Evolutionary conservation across 257 asterid species (phyloP), one percentile per base, ranked within the genome.

Genomic region (Solanum sitiens): DNA sequence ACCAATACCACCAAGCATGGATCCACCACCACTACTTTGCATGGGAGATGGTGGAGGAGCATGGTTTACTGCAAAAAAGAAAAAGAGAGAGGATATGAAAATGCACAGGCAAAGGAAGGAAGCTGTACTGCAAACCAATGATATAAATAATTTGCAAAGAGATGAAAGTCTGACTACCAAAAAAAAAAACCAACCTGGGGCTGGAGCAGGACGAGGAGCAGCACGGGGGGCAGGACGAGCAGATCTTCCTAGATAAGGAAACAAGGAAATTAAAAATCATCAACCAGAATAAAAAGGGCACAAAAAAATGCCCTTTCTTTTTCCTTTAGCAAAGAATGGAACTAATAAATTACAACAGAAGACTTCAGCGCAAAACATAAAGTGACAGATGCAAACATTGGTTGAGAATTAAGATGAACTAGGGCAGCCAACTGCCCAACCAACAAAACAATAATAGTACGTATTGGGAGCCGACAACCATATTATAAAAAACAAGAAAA

Each of bases 31-130:
- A 88, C 93, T 59, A 77, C 92, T 83, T 88, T 94, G 97, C 86
- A 42, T 92, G n/a, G 95, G 93, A 71, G 97, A 93, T 47, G 99
- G 98, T 80, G 97, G 96, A 86, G 99, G 97, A 86, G 83, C 83
- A 86, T 27, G 71, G 68, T 86, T 37, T 25, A 45, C 87, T 86
- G 83, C 79, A 39, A 79, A 47, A 42, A 18, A 53, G 63, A 53
- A 21, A 65, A 27, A 20, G 65, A 70, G 44, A 86, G 21, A 63
- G 77, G 35, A n/a, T 23, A 63, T 77, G 84, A 77, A 77, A 25
- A n/a, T 8, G 39, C 84, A 44, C 39, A 13, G 30, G 39, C 15
- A 23, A 44, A 25, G 65, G 65, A 44, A 77, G 39, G n/a, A 42
- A 45, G 25, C 9, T 25, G 67, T 59, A 59, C 25, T 0, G 0